Evolutionary conservation across 2,329 filamentous ascomycete species (phyloP), one percentile per base, ranked within the genome.

Genomic region (Penicillium crustosum): DNA sequence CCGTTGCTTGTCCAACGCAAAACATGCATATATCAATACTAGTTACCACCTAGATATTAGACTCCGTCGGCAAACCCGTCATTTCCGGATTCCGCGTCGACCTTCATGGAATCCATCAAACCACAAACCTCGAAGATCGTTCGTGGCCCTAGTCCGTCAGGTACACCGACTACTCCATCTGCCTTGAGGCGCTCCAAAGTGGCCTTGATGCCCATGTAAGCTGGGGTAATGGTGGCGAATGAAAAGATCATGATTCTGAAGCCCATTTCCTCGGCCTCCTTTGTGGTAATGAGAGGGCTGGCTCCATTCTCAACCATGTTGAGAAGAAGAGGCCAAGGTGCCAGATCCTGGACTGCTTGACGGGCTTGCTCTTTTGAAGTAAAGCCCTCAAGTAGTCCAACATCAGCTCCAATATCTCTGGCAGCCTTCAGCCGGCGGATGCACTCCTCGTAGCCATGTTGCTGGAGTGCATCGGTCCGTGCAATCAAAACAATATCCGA

Each of bases 221-320:
- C 73, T 0, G 76, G 71, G 2, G 70, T 70, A 23, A 78, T 57
- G 6, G 69, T 69, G 0, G 73, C 71, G 41, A 76, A 75, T 0
- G 75, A 74, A 57, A 77, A 77, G 41, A 78, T 78, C 66, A 78
- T 76, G 42, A 79, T 75, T 6, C 71, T 65, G 61, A 78, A 79
- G 1, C 77, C 77, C 66, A 78, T 70, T 39, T 75, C 69, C 39
- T 70, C 57, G 0, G 75, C 75, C 45, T 78, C 75, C 29, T 73
- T 65, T 0, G 72, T 71, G 4, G 74, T 71, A 13, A 76, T 70
- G 12, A 72, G 62, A 0, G 77, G 77, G 0, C 69, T 74, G 2
- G 71, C 70, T 4, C 76, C 77, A 25, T 77, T 73, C 45, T 78
- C 75, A 2, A 79, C 77, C 68, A 77, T 77, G 47, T 79, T 79